phyloP scores from a whole-genome alignment of 169 alveolate species.

The Plasmodium coatneyi region DNA sequence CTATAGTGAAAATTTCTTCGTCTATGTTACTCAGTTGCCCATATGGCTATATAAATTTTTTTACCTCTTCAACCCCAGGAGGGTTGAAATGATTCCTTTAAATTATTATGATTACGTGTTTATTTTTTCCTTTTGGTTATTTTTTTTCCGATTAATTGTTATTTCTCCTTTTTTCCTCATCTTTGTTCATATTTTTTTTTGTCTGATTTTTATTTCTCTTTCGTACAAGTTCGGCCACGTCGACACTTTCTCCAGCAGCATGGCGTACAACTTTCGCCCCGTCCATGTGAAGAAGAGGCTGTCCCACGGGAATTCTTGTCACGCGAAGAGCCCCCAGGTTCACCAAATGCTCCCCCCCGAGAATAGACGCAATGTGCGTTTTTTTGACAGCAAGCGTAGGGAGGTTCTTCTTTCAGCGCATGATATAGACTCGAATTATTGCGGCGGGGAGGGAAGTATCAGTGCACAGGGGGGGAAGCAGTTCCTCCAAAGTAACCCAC shows the following conservation, averaged over 20 bases:
- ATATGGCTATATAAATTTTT: slow-evolving; percentile 69
- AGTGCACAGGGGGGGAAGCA: not conserved
- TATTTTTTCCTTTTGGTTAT: slow-evolving; percentile 58
- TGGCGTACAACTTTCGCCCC: slow-evolving; percentile 36
- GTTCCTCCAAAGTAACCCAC: not conserved
- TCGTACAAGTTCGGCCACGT: slow-evolving; percentile 55
- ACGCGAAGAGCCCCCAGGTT: not conserved
- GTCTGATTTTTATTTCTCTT: slow-evolving; percentile 57
- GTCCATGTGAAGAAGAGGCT: not conserved
- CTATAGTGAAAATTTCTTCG: slow-evolving; percentile 54
- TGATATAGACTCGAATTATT: slow-evolving; percentile 50
- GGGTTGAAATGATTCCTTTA: slow-evolving; percentile 28
- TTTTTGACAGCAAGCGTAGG: slow-evolving; percentile 14
- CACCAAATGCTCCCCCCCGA: not conserved
- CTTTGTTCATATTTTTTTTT: slow-evolving; percentile 56
- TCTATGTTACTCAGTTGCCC: slow-evolving; percentile 32
- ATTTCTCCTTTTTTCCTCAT: slow-evolving; percentile 40
- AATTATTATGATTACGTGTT: slow-evolving; percentile 52
- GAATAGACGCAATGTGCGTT: slow-evolving; percentile 24
- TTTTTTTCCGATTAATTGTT: slow-evolving; percentile 48
- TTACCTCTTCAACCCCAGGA: slow-evolving; percentile 27
- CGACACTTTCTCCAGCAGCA: not conserved
- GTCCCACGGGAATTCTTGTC: not conserved
- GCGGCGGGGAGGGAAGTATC: not conserved
- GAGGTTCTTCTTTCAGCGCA: not conserved